Base-by-base conservation (phyloP, 129 eudicot species). In the Centrapalus pauciflorus region DNA sequence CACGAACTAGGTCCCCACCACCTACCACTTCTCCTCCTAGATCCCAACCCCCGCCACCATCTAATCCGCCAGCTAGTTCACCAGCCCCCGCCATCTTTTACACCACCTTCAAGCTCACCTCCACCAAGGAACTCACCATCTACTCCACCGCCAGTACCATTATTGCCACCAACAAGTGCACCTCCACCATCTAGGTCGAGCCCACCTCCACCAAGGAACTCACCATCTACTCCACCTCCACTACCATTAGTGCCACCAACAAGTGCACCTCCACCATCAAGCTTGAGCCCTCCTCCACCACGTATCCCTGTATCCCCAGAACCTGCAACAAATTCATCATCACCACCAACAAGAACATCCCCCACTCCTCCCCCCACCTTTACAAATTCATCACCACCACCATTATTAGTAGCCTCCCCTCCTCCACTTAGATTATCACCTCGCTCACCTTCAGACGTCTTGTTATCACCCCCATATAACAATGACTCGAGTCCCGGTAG, bases 151-250 rank as follows among this genome's bases (percentile, higher is more conserved):
- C 85, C 83, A 4, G 1, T 78, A 57, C 8, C 61, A 9, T 69
- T 69, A 26, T 2, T 10, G 5, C 71, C 82, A n/a, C 82, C 86
- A 19, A 13, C 41, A 32, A 69, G 9, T n/a, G 38, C 81, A 20
- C 63, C 77, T 21, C 46, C 80, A 34, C 65, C 73, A 0, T 20
- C 77, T 20, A 34, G 17, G 2, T 12, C 9, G 28, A 25, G 30
- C 25, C 73, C 82, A 8, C 66, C 61, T 17, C 72, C 79, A 12
- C 76, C 81, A 63, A 41, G 17, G 4, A 52, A 59, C 46, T 73
- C 80, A 4, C 62, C 73, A 17, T 61, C 80, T 35, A 48, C 55
- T n/a, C 79, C 82, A 45, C 66, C 82, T 34, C 66, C 81, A 54
- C 40, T 71, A 20, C 23, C 75, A 4, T 55, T 66, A 48, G 16